Conservation (phyloP, 2,329 filamentous ascomycete genomes). For the Metarhizium humberi region DNA sequence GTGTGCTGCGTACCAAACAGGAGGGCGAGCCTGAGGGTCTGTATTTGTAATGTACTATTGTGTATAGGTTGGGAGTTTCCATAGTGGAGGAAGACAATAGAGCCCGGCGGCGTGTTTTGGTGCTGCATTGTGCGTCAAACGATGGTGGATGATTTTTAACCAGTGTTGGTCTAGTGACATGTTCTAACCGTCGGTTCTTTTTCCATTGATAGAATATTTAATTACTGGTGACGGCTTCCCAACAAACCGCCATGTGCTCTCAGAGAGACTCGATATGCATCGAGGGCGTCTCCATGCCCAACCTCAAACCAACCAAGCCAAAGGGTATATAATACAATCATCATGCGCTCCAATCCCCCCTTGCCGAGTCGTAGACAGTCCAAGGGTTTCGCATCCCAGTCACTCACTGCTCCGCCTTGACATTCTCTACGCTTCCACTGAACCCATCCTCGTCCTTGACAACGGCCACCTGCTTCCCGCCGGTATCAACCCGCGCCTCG, state of each 20-base stretch:
- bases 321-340: no score
- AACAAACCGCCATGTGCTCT: no score
- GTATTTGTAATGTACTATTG: slow-evolving; percentile 67
- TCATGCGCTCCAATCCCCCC: neutral
- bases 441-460: slow-evolving; percentile 15
- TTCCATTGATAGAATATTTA: no score
- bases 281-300: no score
- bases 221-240: no score
- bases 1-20: slow-evolving; percentile 95
- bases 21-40: slow-evolving; percentile 96
- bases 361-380: neutral
- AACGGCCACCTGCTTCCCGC: slow-evolving; percentile 9
- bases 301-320: no score
- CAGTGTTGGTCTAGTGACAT: neutral
- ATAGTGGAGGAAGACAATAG: neutral
- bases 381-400: neutral
- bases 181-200: no score
- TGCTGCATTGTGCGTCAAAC: neutral
- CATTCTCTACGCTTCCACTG: slow-evolving; percentile 8
- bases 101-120: neutral
- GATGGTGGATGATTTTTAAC: neutral
- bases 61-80: slow-evolving; percentile 1
- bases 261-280: no score
- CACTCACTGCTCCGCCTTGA: neutral
- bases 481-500: slow-evolving; percentile 12